phyloP scores from a whole-genome alignment of 2,329 filamentous ascomycete species.

The Colletotrichum endophyticum region DNA sequence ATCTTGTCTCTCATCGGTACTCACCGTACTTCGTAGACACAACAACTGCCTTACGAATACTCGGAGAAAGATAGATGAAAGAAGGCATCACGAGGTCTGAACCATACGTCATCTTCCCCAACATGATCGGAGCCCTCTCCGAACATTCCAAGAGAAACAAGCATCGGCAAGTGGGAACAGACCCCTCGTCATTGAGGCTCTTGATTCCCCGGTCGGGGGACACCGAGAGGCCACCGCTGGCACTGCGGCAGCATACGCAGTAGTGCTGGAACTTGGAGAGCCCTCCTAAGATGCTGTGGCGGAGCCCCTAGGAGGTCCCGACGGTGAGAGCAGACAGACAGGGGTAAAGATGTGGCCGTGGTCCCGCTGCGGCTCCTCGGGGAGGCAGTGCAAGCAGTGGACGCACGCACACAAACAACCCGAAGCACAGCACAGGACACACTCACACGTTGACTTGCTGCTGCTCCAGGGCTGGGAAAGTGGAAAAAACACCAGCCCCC shows the following conservation, averaged over 20 bases:
- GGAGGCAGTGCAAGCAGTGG: neutral
- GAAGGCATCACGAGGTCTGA: neutral
- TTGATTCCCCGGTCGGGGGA: conserved; percentile 1
- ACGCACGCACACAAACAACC: neutral
- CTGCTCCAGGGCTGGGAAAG: neutral
- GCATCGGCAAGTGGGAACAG: conserved; percentile 7
- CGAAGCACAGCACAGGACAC: neutral
- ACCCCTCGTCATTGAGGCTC: conserved; percentile 13
- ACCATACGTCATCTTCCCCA: neutral
- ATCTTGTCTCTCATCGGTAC: neutral
- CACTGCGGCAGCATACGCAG: neutral
- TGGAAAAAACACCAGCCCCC: conserved; percentile 3
- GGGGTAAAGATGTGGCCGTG: neutral
- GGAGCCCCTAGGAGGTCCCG: conserved; percentile 13
- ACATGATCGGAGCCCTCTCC: neutral
- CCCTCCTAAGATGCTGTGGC: neutral
- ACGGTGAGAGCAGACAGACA: neutral
- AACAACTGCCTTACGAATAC: neutral
- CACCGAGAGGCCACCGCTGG: neutral
- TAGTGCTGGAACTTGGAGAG: neutral
- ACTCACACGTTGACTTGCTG: neutral
- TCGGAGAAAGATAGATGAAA: neutral
- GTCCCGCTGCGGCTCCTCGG: neutral
- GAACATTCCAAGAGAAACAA: conserved; percentile 1
- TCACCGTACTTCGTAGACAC: neutral